Conservation (phyloP, 352 stramenopile genomes). For the Peronospora farinosa region DNA sequence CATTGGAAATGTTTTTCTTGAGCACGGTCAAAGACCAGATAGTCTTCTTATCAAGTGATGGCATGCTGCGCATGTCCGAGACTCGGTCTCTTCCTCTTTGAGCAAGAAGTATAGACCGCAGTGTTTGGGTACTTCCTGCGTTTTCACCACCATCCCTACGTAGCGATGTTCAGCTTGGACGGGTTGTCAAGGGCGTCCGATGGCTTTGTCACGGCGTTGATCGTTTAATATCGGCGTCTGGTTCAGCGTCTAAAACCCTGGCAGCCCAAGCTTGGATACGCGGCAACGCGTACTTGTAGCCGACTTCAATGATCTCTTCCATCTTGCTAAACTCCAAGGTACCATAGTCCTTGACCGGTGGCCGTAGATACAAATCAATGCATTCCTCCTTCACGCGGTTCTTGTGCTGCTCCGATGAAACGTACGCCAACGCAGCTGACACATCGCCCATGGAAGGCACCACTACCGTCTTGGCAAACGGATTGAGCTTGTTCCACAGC, state of each 20-base stretch:
- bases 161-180: conserved; percentile 19
- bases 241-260: conserved; percentile 47
- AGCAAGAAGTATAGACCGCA: too few relatives aligned
- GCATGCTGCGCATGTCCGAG: too few relatives aligned
- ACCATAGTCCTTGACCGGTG: conserved; percentile 84
- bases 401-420: conserved; percentile 87
- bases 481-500: conserved; percentile 88
- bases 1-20: too few relatives aligned
- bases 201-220: conserved; percentile 15
- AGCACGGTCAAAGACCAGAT: too few relatives aligned
- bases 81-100: too few relatives aligned
- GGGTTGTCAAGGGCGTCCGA: neutral
- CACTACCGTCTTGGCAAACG: conserved; percentile 79
- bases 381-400: conserved; percentile 76
- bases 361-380: conserved; percentile 85
- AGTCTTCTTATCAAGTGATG: too few relatives aligned
- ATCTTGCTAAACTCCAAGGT: conserved; percentile 92
- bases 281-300: conserved; percentile 77
- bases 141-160: neutral
- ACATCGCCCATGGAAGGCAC: conserved; percentile 91
- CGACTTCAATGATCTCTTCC: conserved; percentile 85
- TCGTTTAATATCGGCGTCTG: conserved; percentile 55
- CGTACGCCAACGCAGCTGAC: conserved; percentile 80
- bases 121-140: too few relatives aligned
- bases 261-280: conserved; percentile 54